Evolutionary conservation across 2,329 filamentous ascomycete species (phyloP).

Genomic region (Orbilia quercus): DNA sequence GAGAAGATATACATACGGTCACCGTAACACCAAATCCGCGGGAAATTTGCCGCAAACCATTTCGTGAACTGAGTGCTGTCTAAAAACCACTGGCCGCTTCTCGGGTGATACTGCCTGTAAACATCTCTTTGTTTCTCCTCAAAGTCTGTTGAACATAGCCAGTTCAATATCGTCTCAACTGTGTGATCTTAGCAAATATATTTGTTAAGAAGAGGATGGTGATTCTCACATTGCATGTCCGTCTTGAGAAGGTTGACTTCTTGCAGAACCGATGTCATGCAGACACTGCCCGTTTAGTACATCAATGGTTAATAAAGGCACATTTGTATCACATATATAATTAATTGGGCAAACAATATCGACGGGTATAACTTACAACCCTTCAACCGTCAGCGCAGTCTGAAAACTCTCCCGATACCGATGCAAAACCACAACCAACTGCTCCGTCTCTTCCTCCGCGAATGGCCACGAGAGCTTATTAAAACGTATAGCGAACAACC

Average conservation of each 20-base stretch:
- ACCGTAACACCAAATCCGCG: slow-evolving; percentile 34
- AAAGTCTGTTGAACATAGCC: slow-evolving; percentile 35
- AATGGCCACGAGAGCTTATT: slow-evolving; percentile 44
- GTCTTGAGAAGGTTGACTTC: slow-evolving; percentile 32
- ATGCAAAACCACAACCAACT: slow-evolving; percentile 34
- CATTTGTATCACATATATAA: too few species aligned
- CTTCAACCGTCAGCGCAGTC: slow-evolving; percentile 30
- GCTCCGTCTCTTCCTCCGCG: slow-evolving; percentile 33
- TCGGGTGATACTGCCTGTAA: slow-evolving; percentile 37
- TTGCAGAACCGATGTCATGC: slow-evolving; percentile 24
- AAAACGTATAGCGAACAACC: slow-evolving; percentile 33
- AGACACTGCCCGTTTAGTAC: slow-evolving; percentile 17
- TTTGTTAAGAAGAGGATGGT: not conserved
- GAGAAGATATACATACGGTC: slow-evolving; percentile 20
- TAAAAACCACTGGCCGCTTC: slow-evolving; percentile 41
- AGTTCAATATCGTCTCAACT: slow-evolving; percentile 38
- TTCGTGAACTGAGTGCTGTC: slow-evolving; percentile 33
- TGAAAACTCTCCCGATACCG: slow-evolving; percentile 41
- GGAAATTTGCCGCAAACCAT: slow-evolving; percentile 25
- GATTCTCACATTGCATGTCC: slow-evolving; percentile 31
- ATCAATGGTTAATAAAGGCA: too few species aligned
- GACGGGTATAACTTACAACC: slow-evolving; percentile 31
- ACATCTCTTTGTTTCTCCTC: slow-evolving; percentile 46
- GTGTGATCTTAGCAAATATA: not conserved
- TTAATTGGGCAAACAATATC: too few species aligned